Percentiles rank a stretch among this genome's conserved stretches.
Evolutionary conservation across 345 rosid species (phyloP).

Genomic region (Abelmoschus esculentus): DNA sequence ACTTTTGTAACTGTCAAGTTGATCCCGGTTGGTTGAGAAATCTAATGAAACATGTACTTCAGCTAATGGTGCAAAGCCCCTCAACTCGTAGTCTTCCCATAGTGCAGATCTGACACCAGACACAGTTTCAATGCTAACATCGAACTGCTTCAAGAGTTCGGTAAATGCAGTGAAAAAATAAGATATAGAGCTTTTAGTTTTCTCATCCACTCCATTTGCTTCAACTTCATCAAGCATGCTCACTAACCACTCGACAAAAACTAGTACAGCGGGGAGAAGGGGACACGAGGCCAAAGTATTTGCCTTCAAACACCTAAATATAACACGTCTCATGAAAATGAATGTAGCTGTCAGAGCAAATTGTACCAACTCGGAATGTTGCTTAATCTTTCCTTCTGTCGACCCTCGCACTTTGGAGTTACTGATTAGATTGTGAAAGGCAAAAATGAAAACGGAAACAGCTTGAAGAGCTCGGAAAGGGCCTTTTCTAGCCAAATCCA

Average conservation of each 20-base stretch:
- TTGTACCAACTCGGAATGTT: constrained; percentile 25
- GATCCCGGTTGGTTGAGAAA: constrained; percentile 43
- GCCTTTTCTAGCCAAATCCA: constrained; percentile 54
- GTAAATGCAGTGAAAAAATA: constrained; percentile 50
- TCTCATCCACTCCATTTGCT: constrained; percentile 34
- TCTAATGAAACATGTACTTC: constrained; percentile 33
- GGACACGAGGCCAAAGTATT: constrained; percentile 40
- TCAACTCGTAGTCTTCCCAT: constrained; percentile 89
- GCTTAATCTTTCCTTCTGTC: constrained; percentile 16
- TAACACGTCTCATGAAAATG: constrained; percentile 58
- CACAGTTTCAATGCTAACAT: constrained; percentile 16
- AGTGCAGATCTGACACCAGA: constrained; percentile 33
- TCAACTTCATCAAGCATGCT: constrained; percentile 35
- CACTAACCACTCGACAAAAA: constrained; percentile 67
- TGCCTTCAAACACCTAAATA: constrained; percentile 49
- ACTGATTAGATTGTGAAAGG: constrained; percentile 33
- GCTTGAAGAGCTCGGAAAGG: constrained; percentile 63
- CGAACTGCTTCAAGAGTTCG: constrained; percentile 39
- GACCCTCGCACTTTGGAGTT: constrained; percentile 18
- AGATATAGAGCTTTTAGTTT: constrained; percentile 37
- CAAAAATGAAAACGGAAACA: constrained; percentile 55
- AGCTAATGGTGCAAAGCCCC: constrained; percentile 62
- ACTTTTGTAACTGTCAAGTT: constrained; percentile 32
- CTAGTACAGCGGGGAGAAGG: constrained; percentile 59
- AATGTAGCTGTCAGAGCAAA: constrained; percentile 42